These are phyloP conservation scores for Cladosporium colombiae DNA, from an alignment of 2,329 filamentous ascomycete genomes.

Conservation along the genomic window DNA sequence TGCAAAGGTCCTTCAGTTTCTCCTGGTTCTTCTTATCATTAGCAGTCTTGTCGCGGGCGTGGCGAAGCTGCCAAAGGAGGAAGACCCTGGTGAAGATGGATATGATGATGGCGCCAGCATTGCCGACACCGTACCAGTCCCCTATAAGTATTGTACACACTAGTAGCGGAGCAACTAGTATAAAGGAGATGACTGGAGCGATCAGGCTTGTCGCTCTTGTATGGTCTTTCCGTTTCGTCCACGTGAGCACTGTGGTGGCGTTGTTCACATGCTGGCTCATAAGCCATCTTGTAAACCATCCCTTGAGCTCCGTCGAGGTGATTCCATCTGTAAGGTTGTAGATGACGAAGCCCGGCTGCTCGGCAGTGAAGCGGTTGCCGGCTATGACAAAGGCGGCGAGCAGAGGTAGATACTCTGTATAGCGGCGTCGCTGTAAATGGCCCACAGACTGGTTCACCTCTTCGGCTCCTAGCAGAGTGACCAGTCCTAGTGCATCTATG, in stretches of 20 bases:
- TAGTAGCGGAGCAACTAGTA: slow-evolving; percentile 6
- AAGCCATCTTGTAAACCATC: slow-evolving; percentile 22
- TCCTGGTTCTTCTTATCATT: neutral
- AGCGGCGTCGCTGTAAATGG: slow-evolving; percentile 16
- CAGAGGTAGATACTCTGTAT: slow-evolving; percentile 23
- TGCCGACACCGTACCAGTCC: slow-evolving; percentile 22
- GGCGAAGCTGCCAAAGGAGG: slow-evolving; percentile 13
- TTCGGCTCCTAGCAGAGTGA: slow-evolving; percentile 24
- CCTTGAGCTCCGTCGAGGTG: slow-evolving; percentile 20
- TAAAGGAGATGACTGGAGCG: neutral
- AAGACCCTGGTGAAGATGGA: slow-evolving; percentile 10
- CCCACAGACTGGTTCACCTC: slow-evolving; percentile 22
- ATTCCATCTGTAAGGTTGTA: slow-evolving; percentile 25
- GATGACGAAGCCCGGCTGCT: slow-evolving; percentile 21
- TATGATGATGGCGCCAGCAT: slow-evolving; percentile 15
- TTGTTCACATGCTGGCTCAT: slow-evolving; percentile 19
- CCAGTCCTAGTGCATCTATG: slow-evolving; percentile 24
- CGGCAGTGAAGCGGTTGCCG: slow-evolving; percentile 20
- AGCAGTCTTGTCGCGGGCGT: slow-evolving; percentile 2
- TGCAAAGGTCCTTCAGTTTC: neutral
- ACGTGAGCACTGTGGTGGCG: slow-evolving; percentile 20
- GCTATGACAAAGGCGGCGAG: slow-evolving; percentile 22
- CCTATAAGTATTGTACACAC: slow-evolving; percentile 13
- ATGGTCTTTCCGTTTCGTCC: neutral
- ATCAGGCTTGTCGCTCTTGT: neutral